Percentiles rank a stretch among this genome's conserved stretches.
phyloP scores from a whole-genome alignment of 495 filamentous ascomycete species.

The Annulohypoxylon moriforme region DNA sequence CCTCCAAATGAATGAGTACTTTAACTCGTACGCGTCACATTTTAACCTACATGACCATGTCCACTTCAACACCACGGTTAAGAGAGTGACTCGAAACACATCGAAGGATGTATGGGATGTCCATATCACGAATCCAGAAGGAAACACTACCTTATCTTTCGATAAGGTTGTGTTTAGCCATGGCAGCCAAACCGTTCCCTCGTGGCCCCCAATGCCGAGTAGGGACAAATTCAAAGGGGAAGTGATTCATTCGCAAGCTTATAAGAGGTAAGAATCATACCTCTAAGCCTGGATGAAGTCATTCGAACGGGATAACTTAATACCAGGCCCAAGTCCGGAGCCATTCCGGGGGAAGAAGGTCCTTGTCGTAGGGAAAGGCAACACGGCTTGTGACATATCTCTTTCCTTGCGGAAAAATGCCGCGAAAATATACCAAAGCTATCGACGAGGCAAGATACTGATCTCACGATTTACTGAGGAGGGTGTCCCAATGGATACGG shows the following conservation, averaged over 20 bases:
- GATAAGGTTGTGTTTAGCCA: conserved; percentile 35
- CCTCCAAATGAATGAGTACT: conserved; percentile 17
- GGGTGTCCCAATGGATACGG: conserved; percentile 24
- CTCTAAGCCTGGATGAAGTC: neutral
- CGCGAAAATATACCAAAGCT: conserved; percentile 31
- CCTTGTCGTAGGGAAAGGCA: conserved; percentile 31
- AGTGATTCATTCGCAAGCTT: conserved; percentile 69
- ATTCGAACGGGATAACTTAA: conserved; percentile 38
- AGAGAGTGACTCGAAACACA: conserved; percentile 19
- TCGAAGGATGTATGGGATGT: conserved; percentile 23
- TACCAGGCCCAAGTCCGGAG: conserved; percentile 52
- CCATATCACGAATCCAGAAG: conserved; percentile 15
- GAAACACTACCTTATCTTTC: conserved; percentile 9
- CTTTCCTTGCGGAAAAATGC: conserved; percentile 22
- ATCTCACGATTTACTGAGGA: conserved; percentile 25
- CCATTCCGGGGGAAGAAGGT: conserved; percentile 32
- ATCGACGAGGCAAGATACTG: conserved; percentile 32
- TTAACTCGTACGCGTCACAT: conserved; percentile 27
- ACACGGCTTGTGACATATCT: conserved; percentile 31
- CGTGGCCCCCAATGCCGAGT: conserved; percentile 65
- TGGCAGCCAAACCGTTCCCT: conserved; percentile 20
- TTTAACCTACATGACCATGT: conserved; percentile 25
- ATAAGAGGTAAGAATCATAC: conserved; percentile 15
- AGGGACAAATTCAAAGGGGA: conserved; percentile 72
- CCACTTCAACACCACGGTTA: conserved; percentile 23